phyloP scores from a whole-genome alignment of 2,329 filamentous ascomycete genomes.

The Venturia pyrina region DNA sequence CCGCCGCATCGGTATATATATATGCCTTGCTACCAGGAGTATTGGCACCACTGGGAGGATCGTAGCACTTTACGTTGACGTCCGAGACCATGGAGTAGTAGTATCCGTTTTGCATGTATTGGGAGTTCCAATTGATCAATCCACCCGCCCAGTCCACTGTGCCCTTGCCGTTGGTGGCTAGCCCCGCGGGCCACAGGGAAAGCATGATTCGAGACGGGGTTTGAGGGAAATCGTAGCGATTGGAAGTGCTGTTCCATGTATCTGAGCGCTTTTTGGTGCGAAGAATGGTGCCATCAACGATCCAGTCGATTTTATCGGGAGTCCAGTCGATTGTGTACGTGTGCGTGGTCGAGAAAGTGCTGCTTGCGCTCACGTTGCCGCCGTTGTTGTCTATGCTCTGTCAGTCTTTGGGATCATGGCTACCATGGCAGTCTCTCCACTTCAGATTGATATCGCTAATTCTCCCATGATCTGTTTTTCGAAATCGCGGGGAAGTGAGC shows the following conservation, averaged over 20 bases:
- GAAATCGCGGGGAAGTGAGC: too few relatives aligned
- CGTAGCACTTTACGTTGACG: slow-evolving; percentile 78
- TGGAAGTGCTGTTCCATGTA: slow-evolving; percentile 77
- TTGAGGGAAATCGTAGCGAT: slow-evolving; percentile 82
- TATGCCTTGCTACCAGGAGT: slow-evolving; percentile 56
- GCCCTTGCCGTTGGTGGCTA: slow-evolving; percentile 65
- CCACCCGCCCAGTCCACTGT: slow-evolving; percentile 91
- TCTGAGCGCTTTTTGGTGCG: slow-evolving; percentile 65
- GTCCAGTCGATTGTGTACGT: slow-evolving; percentile 92
- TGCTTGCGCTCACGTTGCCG: slow-evolving; percentile 54
- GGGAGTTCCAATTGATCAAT: slow-evolving; percentile 72
- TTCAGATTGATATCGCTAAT: too few relatives aligned
- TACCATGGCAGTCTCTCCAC: too few relatives aligned
- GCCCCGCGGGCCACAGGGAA: slow-evolving; percentile 91
- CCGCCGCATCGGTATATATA: slow-evolving; percentile 55
- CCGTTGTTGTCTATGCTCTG: slow-evolving; percentile 58
- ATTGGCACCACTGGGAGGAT: slow-evolving; percentile 62
- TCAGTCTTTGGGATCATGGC: background rate
- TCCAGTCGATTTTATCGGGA: slow-evolving; percentile 77
- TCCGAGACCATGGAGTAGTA: slow-evolving; percentile 75
- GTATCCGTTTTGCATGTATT: slow-evolving; percentile 79
- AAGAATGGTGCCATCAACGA: slow-evolving; percentile 67
- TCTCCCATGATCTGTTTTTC: too few relatives aligned
- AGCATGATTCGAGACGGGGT: slow-evolving; percentile 85
- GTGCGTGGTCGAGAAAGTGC: slow-evolving; percentile 73